Evolutionary conservation across 306 rosid species (phyloP).

Genomic region (Luffa acutangula): DNA sequence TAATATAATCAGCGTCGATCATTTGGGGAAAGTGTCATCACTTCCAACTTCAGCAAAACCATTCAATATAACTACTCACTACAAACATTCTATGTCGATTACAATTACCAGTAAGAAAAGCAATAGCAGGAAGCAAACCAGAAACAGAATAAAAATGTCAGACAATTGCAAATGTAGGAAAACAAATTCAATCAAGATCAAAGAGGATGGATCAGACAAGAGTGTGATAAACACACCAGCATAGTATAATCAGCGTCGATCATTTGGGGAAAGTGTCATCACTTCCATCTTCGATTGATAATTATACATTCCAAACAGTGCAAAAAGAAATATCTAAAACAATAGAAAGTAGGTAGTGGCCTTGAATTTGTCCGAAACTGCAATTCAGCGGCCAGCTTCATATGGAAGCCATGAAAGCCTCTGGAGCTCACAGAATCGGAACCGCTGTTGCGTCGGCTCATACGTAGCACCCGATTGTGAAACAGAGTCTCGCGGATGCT

Average conservation of each 20-base stretch:
- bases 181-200: not conserved
- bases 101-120: not conserved
- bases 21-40: constrained; percentile 5
- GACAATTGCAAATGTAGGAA: too few relatives aligned
- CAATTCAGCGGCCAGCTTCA: not conserved
- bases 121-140: too few relatives aligned
- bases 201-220: constrained; percentile 1
- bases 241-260: constrained; percentile 10
- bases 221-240: constrained; percentile 5
- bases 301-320: not conserved
- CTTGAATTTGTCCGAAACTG: not conserved
- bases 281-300: not conserved
- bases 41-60: not conserved
- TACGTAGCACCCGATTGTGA: not conserved
- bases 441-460: not conserved
- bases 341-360: not conserved
- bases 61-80: not conserved
- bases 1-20: not conserved
- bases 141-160: not conserved
- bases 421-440: not conserved
- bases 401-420: not conserved
- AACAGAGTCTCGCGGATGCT: not conserved
- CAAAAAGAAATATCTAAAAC: not conserved
- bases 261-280: constrained; percentile 14
- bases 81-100: not conserved